Conservation (phyloP, 768 basidiomycete genomes). For the Lactarius sanguifluus region DNA sequence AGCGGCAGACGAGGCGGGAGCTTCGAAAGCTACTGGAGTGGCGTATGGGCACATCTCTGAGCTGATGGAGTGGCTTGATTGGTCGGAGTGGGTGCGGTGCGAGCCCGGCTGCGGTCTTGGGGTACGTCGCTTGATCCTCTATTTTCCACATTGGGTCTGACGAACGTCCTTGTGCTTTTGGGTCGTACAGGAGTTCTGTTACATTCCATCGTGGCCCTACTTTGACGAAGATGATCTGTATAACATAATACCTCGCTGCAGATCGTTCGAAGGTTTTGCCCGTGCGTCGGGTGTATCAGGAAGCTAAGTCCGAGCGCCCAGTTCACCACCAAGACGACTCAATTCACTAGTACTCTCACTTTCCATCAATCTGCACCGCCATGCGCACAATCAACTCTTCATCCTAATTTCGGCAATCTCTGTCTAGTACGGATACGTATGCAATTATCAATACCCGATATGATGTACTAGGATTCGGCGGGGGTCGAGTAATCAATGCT, state of each 20-base stretch:
- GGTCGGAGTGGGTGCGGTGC: conserved; percentile 30
- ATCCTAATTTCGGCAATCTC: too few species aligned
- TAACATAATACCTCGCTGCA: conserved; percentile 26
- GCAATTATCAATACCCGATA: too few species aligned
- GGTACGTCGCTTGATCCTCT: conserved; percentile 19
- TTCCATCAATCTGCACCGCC: too few species aligned
- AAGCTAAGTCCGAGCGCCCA: not conserved
- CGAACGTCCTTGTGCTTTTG: not conserved
- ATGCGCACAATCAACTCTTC: too few species aligned
- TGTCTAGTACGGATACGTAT: too few species aligned
- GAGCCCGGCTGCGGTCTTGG: conserved; percentile 25
- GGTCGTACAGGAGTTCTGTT: conserved; percentile 22
- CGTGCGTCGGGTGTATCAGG: not conserved
- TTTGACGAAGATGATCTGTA: conserved; percentile 11
- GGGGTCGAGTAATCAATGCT: too few species aligned
- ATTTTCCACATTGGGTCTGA: not conserved
- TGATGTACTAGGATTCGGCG: too few species aligned
- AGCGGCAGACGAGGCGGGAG: not conserved
- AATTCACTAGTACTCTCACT: too few species aligned
- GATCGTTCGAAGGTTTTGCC: not conserved
- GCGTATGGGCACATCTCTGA: conserved; percentile 16
- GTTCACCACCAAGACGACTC: too few species aligned
- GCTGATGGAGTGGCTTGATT: conserved; percentile 31
- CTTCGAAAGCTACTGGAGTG: not conserved
- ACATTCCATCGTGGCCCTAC: conserved; percentile 31